Evolutionary conservation across 345 rosid genomes (phyloP), one percentile per base, ranked within the genome.

Genomic region (Eucalyptus paniculata): DNA sequence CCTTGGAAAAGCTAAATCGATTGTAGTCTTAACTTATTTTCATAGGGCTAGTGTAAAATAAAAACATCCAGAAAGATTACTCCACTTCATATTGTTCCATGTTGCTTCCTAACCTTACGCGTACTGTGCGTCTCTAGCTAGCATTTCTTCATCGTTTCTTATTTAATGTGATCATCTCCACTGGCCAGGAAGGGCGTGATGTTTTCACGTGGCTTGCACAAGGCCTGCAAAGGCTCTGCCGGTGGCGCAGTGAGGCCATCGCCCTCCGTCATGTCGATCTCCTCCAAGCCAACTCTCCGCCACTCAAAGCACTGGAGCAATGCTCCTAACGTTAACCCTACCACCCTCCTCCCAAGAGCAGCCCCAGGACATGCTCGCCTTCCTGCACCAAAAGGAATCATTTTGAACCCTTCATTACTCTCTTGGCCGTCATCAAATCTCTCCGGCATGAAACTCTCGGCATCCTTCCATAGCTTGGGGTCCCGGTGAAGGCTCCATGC

Each of bases 401-500:
- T 86, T 69, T 88, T 91, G 50, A 18, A 51, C 34, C 88, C 89
- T 40, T 26, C 42, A 5, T 34, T 47, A 9, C 83, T 82, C 34
- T 50, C 49, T 42, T 56, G 45, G 16, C 37, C 32, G 17, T 21
- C 50, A 6, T 56, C 90, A 44, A 90, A 91, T 40, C 91, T 89
- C 86, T 90, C 91, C 1, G 91, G 92, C 88, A 40, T 88, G 87
- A 90, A 92, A 7, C 23, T 88, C 1, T 86, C 42, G 2, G 92
- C 91, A 5, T 92, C 93, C 9, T 32, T 82, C 92, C 94, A 91
- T 32, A 89, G 17, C 19, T 83, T 34, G 12, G 90, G 92, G 89
- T 91, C 91, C 56, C 87, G 81, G 58, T 94, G 95, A 32, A 93
- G 67, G 7, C 90, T 88, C 94, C 94, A 91, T 2, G 54, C 87